Base-by-base conservation (phyloP, 495 filamentous ascomycete species). In the Annulohypoxylon nitens region DNA sequence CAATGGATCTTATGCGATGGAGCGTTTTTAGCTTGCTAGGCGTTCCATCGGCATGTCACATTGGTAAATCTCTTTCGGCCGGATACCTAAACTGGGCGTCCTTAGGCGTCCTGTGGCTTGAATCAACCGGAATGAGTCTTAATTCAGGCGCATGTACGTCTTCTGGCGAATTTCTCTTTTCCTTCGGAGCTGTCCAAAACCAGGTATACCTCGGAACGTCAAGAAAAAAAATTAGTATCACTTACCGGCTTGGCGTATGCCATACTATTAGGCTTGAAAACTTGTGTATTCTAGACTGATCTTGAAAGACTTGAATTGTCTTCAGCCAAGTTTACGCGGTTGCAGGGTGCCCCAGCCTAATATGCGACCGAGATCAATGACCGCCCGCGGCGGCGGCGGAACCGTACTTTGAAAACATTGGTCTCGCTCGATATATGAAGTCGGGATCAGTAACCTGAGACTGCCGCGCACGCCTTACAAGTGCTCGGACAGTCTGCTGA, bases 241-340 rank as follows among this genome's bases (percentile, higher is more conserved):
- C 36, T 64, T 70, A 33, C 67, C 43, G 67, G 66, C 62, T 74
- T 69, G 67, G 50, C 71, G 26, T 34, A 61, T 62, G 33, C 60
- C 58, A 18, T 50, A 51, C 55, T 30, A 33, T 45, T 55, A 55
- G 55, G 61, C 66, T 41, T 60, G 9, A 14, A 20, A 47, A 61
- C 36, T 60, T 33, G 14, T 18, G 54, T 33, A 57, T 37, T 61
- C 47, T 58, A 48, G 53, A 57, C 54, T 61, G 61, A 61, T 55
- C 34, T 64, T 36, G 18, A 45, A 51, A 30, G 30, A 30, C 30
- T 30, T 30, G 3, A 30, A 30, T 71, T 37, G 16, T 53, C 26
- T 45, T 64, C 62, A 30, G 54, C 61, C 54, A 53, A 26, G 39
- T 30, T 23, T 30, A 54, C 54, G 53, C 60, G 36, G 43, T 37